Evolutionary conservation across 73 alveolate genomes (phyloP).

Genomic region (Stentor roeselii): DNA sequence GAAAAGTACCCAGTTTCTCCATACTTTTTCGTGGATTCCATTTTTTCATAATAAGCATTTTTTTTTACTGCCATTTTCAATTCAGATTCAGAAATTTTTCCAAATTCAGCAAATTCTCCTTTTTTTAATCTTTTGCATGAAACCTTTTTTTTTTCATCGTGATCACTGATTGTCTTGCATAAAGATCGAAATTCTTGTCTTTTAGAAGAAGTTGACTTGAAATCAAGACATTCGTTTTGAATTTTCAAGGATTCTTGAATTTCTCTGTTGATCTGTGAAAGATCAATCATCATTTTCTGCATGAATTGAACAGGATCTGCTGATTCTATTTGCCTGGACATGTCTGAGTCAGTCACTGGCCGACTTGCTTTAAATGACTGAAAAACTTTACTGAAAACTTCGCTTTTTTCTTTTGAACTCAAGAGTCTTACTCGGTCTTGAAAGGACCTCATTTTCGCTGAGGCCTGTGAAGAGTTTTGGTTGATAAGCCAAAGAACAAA

Average conservation of each 20-base stretch:
- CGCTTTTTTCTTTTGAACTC: background rate
- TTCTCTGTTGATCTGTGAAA: too few species aligned
- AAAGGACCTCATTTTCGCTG: background rate
- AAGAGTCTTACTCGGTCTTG: too few species aligned
- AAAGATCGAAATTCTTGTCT: too few species aligned
- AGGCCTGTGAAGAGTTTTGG: background rate
- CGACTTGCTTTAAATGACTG: background rate
- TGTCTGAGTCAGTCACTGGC: background rate
- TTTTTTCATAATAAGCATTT: background rate
- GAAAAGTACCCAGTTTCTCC: conserved; percentile 80
- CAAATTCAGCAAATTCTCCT: too few species aligned
- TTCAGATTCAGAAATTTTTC: too few species aligned
- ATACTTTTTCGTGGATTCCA: conserved; percentile 27
- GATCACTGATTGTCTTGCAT: too few species aligned
- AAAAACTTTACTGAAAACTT: background rate
- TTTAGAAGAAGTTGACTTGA: too few species aligned
- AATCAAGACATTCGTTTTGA: conserved; percentile 72
- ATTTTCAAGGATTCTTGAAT: conserved; percentile 58
- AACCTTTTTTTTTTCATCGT: too few species aligned
- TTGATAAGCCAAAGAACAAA: background rate
- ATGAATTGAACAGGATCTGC: too few species aligned
- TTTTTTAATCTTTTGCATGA: too few species aligned
- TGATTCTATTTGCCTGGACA: background rate
- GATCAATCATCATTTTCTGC: too few species aligned
- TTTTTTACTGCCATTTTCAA: too few species aligned